Base-by-base conservation (phyloP, 106 monocot species). In the Dioscorea zingiberensis region DNA sequence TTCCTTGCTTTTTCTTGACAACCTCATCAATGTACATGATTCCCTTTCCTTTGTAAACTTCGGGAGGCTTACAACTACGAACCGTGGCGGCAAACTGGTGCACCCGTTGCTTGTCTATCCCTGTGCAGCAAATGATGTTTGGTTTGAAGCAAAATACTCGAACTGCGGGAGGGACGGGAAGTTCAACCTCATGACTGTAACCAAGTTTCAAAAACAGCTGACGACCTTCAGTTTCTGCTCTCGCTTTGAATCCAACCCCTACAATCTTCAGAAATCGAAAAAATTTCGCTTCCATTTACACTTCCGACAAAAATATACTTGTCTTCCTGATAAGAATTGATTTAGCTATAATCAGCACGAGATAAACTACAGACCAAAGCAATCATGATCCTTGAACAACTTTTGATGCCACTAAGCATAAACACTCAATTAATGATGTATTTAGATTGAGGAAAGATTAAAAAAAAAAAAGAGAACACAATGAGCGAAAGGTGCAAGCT, bases 121-220 rank as follows among this genome's bases (percentile, higher is more conserved):
- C 95, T 1, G 95, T 88, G 67, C 95, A 97, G 64, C 95, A 97
- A 30, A 97, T 72, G 62, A 97, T 69, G 67, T 97, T 97, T 10
- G 91, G 87, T 48, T 97, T 97, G 77, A 97, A 97, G 66, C 88
- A 97, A 71, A 97, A 97, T 0, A 86, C 88, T 1, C 95, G 84
- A 30, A 91, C 88, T 1, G 95, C 85, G 6, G 91, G 95, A 6
- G 91, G 95, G 10, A 88, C 91, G 0, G 81, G 73, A 21, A 97
- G 68, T 59, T 91, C 78, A 7, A 97, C 95, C 75, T 97, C 95
- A 62, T 97, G 95, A 58, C 83, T 88, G 83, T 88, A 97, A 19
- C 95, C 91, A 1, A 97, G 77, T 67, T 91, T 97, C 60, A 97
- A 59, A 55, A 88, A 88, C 60, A 97, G 62, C 46, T 88, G 76